Conservation (phyloP, 1,284 basidiomycete genomes). For the Marasmius tenuissimus region DNA sequence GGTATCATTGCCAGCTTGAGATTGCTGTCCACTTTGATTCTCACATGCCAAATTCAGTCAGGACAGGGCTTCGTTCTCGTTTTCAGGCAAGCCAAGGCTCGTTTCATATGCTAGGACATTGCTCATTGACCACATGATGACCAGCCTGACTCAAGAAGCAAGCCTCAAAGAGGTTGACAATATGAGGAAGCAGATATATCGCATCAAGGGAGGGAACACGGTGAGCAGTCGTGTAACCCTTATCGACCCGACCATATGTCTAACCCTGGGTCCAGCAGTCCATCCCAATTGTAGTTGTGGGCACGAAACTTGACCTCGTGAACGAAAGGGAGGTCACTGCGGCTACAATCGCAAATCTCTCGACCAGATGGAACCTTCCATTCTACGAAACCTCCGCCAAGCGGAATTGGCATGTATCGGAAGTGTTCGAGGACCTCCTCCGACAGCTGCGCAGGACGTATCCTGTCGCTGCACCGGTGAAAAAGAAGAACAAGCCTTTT, state of each 20-base stretch:
- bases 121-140: not conserved
- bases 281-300: conserved; percentile 84
- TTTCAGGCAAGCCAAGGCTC: conserved; percentile 56
- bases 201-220: conserved; percentile 69
- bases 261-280: conserved; percentile 33
- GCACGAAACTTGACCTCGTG: conserved; percentile 84
- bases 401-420: conserved; percentile 75
- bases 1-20: conserved; percentile 34
- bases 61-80: conserved; percentile 82
- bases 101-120: not conserved
- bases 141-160: conserved; percentile 75
- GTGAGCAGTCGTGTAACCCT: conserved; percentile 34
- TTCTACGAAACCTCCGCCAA: conserved; percentile 88
- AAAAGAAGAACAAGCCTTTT: conserved; percentile 37
- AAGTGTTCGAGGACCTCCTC: conserved; percentile 79
- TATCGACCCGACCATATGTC: not conserved
- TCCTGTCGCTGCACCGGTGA: conserved; percentile 41
- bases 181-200: conserved; percentile 78
- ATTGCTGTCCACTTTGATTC: not conserved
- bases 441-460: conserved; percentile 71
- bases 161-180: conserved; percentile 77
- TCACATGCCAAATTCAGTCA: conserved; percentile 36
- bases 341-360: conserved; percentile 63
- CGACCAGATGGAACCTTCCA: conserved; percentile 68
- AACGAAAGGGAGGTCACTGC: conserved; percentile 80